Evolutionary conservation across 768 basidiomycete species (phyloP).

Genomic region (Phaeotremella skinneri): DNA sequence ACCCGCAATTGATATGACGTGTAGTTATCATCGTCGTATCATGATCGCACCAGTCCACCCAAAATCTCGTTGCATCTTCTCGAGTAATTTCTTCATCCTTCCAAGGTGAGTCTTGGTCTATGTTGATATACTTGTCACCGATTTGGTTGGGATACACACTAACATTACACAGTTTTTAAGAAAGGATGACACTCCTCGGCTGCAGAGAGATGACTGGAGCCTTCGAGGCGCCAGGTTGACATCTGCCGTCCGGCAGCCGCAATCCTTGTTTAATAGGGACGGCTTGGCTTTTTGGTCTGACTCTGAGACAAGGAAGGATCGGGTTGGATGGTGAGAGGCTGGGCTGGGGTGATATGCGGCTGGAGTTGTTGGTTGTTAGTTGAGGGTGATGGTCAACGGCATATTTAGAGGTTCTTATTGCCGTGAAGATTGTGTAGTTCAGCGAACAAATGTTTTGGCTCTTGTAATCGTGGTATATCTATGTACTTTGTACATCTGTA

Average conservation of each 20-base stretch:
- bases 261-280: slow-evolving; percentile 41
- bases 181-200: slow-evolving; percentile 33
- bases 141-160: too few relatives aligned
- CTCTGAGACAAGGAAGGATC: slow-evolving; percentile 13
- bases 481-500: too few relatives aligned
- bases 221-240: slow-evolving; percentile 20
- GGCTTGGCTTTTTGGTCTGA: slow-evolving; percentile 36
- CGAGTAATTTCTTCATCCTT: slow-evolving; percentile 40
- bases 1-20: not conserved
- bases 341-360: not conserved
- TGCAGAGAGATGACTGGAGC: slow-evolving; percentile 34
- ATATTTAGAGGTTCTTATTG: too few relatives aligned
- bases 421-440: too few relatives aligned
- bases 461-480: too few relatives aligned
- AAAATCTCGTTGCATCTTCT: not conserved
- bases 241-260: slow-evolving; percentile 37
- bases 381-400: not conserved
- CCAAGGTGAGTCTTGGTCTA: slow-evolving; percentile 18
- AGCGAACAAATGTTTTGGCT: too few relatives aligned
- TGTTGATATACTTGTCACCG: not conserved
- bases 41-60: not conserved
- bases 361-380: not conserved
- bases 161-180: slow-evolving; percentile 15
- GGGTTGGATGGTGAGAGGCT: not conserved
- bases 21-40: slow-evolving; percentile 1